Evolutionary conservation across 192 early-diverging fungal species (phyloP), one percentile per base, ranked within the genome.

Genomic region (Coemansia sp.): DNA sequence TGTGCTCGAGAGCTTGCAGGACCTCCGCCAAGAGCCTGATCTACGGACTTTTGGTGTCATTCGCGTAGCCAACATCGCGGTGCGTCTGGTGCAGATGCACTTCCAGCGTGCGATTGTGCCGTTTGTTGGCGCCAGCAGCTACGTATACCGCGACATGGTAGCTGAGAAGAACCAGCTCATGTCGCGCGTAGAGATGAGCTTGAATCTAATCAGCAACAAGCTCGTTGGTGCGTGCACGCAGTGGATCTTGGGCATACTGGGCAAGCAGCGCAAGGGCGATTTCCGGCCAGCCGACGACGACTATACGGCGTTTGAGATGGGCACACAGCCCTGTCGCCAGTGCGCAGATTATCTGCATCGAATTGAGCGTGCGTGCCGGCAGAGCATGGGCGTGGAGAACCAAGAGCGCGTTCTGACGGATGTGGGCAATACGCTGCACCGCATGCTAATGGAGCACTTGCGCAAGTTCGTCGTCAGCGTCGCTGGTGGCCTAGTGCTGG

Each of bases 241-340:
- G 38, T 94, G 91, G 89, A 76, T 98, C 34, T 77, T 77, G 38
- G 73, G 84, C 4, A 72, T 92, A 6, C 84, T 99, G 25, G 65
- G 77, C 23, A 87, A 87, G 69, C 97, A 98, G 74, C 94, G 93
- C 70, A 91, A 92, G 59, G 80, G 85, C n/a, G 97, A 99, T 68
- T 99, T 93, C 70, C 87, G 88, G 41, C 94, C 95, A 19, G 94
- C 91, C 67, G 96, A 98, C 65, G 96, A 95, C 46, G 88, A 90
- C 66, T 85, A 89, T 29, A 84, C 89, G 21, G 83, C 90, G 63
- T 80, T 90, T 67, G 88, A 88, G 57, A 68, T 88, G 65, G 89
- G 88, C 42, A 94, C 92, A 32, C 82, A 94, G 86, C 89, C 94
- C 17, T 97, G 97, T 78, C 85, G 82, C 11, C 86, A 90, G 71